Conservation (phyloP, 2,329 filamentous ascomycete species). For the Ceratocystis harringtonii region DNA sequence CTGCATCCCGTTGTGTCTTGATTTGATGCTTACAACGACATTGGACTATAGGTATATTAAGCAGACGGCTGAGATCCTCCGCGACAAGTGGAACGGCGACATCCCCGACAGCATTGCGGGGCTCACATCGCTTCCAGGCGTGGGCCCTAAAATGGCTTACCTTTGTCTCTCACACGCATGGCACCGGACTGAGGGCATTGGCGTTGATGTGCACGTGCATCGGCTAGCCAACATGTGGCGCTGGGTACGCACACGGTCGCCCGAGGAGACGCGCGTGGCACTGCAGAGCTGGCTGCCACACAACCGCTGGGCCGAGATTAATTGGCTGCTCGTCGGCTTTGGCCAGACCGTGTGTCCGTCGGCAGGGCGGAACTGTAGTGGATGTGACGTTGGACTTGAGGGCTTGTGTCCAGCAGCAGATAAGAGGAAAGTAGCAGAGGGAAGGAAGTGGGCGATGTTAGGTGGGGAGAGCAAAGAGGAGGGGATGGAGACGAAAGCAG, state of each 20-base stretch:
- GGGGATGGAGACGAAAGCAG: conserved; percentile 22
- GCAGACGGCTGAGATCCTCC: conserved; percentile 54
- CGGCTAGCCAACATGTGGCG: conserved; percentile 90
- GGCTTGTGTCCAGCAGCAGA: conserved; percentile 66
- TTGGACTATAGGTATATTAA: conserved; percentile 44
- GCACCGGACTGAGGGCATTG: conserved; percentile 56
- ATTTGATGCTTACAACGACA: neutral
- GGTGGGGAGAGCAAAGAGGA: conserved; percentile 21
- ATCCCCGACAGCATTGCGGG: conserved; percentile 67
- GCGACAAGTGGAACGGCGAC: conserved; percentile 55
- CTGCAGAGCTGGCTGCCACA: conserved; percentile 71
- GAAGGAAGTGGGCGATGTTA: conserved; percentile 34
- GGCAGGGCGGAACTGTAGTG: conserved; percentile 64
- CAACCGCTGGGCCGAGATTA: conserved; percentile 85
- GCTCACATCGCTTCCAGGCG: conserved; percentile 63
- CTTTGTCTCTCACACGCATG: conserved; percentile 65
- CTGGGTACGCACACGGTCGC: conserved; percentile 68
- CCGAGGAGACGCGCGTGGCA: conserved; percentile 64
- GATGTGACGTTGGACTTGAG: conserved; percentile 63
- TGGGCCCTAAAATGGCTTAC: conserved; percentile 91
- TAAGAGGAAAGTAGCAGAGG: conserved; percentile 44
- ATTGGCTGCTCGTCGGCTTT: conserved; percentile 72
- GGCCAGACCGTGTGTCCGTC: conserved; percentile 68
- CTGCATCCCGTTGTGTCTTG: neutral
- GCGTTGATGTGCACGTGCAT: conserved; percentile 89